Conservation (phyloP, 2,329 filamentous ascomycete genomes). For the Cyphellophora europaea region DNA sequence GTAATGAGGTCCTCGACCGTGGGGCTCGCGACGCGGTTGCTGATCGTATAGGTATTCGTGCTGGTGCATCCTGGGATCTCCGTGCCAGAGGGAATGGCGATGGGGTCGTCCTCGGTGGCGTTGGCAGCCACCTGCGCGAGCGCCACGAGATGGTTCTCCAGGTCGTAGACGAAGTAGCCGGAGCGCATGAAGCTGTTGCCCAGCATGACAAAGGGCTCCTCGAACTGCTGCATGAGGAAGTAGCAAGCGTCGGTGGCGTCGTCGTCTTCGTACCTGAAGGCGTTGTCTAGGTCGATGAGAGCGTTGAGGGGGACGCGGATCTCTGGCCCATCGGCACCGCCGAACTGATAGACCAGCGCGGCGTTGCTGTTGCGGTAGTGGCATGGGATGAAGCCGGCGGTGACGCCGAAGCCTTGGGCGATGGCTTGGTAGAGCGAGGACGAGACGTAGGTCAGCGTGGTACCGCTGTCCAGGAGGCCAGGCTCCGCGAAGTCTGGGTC, state of each 20-base stretch:
- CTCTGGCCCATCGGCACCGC: not conserved
- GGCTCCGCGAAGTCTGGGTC: constrained; percentile 36
- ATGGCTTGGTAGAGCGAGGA: constrained; percentile 44
- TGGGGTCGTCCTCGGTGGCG: constrained; percentile 8
- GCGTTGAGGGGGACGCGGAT: constrained; percentile 1
- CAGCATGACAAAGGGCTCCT: not conserved
- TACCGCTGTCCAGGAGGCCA: constrained; percentile 65
- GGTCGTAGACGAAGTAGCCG: constrained; percentile 4
- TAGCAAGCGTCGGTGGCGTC: not conserved
- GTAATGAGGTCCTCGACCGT: not conserved
- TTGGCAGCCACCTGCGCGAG: constrained; percentile 1
- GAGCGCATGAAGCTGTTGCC: constrained; percentile 2
- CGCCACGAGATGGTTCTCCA: constrained; percentile 1
- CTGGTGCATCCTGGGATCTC: not conserved
- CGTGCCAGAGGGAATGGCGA: not conserved
- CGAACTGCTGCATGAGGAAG: not conserved
- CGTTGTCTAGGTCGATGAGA: not conserved
- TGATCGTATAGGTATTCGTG: constrained; percentile 1
- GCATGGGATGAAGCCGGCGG: constrained; percentile 31
- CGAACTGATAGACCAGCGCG: constrained; percentile 20
- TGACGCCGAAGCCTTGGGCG: constrained; percentile 46
- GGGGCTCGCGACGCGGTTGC: not conserved
- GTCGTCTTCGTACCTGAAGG: not conserved
- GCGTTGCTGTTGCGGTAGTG: constrained; percentile 28
- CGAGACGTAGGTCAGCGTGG: constrained; percentile 60